phyloP scores from a whole-genome alignment of 257 asterid genomes.

The Nemophila menziesii region DNA sequence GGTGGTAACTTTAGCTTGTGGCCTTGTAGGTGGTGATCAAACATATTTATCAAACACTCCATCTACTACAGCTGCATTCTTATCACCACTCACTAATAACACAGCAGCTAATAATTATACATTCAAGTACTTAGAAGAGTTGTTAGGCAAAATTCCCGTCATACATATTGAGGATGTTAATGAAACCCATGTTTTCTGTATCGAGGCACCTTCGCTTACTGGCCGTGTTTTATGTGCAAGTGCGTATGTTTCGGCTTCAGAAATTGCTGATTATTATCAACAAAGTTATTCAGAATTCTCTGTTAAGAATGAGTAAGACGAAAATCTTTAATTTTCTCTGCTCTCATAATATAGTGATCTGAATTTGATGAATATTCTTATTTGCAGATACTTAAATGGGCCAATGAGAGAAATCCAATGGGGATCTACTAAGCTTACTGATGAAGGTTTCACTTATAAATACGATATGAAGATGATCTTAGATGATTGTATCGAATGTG shows the following conservation, averaged over 20 bases:
- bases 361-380: background rate
- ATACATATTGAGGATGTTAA: constrained; percentile 26
- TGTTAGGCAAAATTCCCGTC: constrained; percentile 16
- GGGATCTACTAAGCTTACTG: constrained; percentile 15
- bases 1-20: constrained; percentile 44
- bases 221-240: constrained; percentile 24
- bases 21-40: constrained; percentile 54
- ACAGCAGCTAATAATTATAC: background rate
- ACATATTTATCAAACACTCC: constrained; percentile 23
- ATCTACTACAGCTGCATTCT: constrained; percentile 9
- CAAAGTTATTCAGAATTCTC: constrained; percentile 12
- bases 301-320: constrained; percentile 11
- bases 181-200: constrained; percentile 22
- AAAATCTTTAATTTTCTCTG: background rate
- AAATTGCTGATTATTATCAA: constrained; percentile 17
- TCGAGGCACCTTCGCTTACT: constrained; percentile 9
- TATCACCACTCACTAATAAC: constrained; percentile 22
- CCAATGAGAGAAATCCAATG: constrained; percentile 17
- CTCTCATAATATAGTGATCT: background rate
- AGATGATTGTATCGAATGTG: constrained; percentile 14
- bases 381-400: constrained; percentile 14
- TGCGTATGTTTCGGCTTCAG: constrained; percentile 8
- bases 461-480: constrained; percentile 10
- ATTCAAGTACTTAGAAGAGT: constrained; percentile 16
- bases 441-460: constrained; percentile 18